A percentile compares a stretch with the other conserved stretches of the same genome.
Conservation (phyloP, 495 filamentous ascomycete species). For the Neurospora sp. region DNA sequence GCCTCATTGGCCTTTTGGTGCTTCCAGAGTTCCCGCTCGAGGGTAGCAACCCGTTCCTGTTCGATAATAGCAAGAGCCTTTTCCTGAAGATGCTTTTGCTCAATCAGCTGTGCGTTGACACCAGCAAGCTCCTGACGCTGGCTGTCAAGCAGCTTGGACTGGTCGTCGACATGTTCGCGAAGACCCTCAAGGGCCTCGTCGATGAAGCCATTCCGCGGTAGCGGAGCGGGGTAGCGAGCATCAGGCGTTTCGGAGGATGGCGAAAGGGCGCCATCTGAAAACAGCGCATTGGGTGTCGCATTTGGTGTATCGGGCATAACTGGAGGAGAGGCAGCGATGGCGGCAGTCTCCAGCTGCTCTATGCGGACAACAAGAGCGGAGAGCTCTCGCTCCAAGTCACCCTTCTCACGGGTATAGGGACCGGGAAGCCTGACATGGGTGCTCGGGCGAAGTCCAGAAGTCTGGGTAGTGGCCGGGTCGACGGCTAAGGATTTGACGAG, state of each 20-base stretch:
- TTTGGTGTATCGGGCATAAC: slow-evolving; percentile 55
- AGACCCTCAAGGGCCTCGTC: slow-evolving; percentile 63
- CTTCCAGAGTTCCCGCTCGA: slow-evolving; percentile 90
- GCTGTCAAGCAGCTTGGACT: slow-evolving; percentile 65
- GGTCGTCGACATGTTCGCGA: slow-evolving; percentile 66
- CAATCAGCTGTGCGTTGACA: slow-evolving; percentile 56
- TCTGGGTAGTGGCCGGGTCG: slow-evolving; percentile 24
- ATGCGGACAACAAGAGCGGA: slow-evolving; percentile 56
- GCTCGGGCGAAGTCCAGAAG: slow-evolving; percentile 21
- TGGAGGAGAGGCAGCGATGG: slow-evolving; percentile 32
- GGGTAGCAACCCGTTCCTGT: slow-evolving; percentile 41
- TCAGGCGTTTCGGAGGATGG: background rate
- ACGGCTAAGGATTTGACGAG: slow-evolving; percentile 54
- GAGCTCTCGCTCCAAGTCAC: slow-evolving; percentile 59
- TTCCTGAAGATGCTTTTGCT: slow-evolving; percentile 57
- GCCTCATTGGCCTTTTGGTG: slow-evolving; percentile 97
- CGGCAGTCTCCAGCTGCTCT: slow-evolving; percentile 54
- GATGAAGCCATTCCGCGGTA: slow-evolving; percentile 33
- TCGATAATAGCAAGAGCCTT: slow-evolving; percentile 46
- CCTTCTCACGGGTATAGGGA: slow-evolving; percentile 50
- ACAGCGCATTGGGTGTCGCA: slow-evolving; percentile 43
- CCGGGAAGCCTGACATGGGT: slow-evolving; percentile 55
- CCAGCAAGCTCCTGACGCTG: slow-evolving; percentile 61
- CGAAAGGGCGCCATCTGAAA: slow-evolving; percentile 33
- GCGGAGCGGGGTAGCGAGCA: slow-evolving; percentile 11